phyloP scores from a whole-genome alignment of 2,329 filamentous ascomycete species.

The Curvularia lunata region DNA sequence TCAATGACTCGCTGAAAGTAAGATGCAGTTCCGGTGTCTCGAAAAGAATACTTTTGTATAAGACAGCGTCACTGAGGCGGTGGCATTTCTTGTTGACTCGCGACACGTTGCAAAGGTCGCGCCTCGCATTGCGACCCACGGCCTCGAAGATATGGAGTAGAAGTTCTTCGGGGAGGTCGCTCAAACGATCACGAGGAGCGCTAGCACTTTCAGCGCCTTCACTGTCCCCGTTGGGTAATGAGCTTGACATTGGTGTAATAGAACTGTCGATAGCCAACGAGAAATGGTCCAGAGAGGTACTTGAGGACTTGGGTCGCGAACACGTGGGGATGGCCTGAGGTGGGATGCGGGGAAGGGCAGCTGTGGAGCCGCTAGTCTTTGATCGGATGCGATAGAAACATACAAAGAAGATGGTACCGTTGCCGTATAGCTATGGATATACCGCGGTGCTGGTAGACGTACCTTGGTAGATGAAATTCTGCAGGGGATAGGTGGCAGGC shows the following conservation, averaged over 20 bases:
- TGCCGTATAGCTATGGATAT: neutral
- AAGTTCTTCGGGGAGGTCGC: conserved; percentile 38
- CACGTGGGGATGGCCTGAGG: conserved; percentile 21
- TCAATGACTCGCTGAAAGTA: conserved; percentile 43
- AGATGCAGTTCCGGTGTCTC: conserved; percentile 42
- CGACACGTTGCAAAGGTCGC: conserved; percentile 39
- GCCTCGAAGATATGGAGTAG: conserved; percentile 41
- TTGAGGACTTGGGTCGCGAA: conserved; percentile 15
- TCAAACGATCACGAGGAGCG: conserved; percentile 21
- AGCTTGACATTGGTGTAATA: conserved; percentile 5
- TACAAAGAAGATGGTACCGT: neutral
- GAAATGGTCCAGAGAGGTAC: conserved; percentile 8
- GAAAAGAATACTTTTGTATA: conserved; percentile 44
- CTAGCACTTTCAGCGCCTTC: neutral
- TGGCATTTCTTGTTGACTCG: conserved; percentile 41
- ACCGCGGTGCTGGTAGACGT: neutral
- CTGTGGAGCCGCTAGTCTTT: conserved; percentile 9
- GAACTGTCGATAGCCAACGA: neutral
- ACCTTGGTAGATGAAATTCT: neutral
- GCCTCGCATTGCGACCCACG: conserved; percentile 33
- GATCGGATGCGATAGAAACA: neutral
- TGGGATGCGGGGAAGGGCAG: conserved; percentile 17
- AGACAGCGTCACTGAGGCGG: conserved; percentile 38
- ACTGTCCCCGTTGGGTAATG: conserved; percentile 7
- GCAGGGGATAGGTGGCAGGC: conserved; percentile 1